Evolutionary conservation across 2,329 filamentous ascomycete species (phyloP), one percentile per base, ranked within the genome.

Genomic region (Beauveria asiatica): DNA sequence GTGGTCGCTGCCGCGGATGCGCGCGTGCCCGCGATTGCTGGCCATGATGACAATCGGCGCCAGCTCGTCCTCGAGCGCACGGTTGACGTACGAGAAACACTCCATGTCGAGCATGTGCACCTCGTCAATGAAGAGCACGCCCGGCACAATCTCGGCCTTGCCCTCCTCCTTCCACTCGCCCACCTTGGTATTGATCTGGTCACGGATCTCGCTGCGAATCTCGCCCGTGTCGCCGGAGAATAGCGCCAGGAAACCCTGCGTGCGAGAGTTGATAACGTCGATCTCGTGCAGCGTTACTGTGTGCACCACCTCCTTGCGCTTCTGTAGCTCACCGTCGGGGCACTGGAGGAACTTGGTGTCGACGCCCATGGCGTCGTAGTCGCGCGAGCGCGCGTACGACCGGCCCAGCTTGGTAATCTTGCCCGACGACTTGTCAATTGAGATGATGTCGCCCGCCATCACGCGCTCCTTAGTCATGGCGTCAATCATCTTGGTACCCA

Each of bases 61-160:
- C 37, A 99, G 83, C 69, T 97, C 92, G 62, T 92, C 91, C 76
- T 99, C 94, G 49, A 99, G 81, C 1, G 94, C 94, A 57, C 94
- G 89, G 79, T 99, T 99, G 80, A 99, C 88, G 79, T 96, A 99
- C 49, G 92, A 95, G 80, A 96, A 99, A 79, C 93, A 97, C 75
- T 99, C 94, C 65, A 97, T 97, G 73, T 99, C 94, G 61, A 99
- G 89, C 93, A 99, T 97, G 80, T 99, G 94, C 5, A 99, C 93
- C 78, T 99, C 94, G 70, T 99, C 94, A 69, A 99, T 96, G 80
- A 99, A 99, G 8, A 99, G 79, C 8, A 99, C 94, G 50, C 94
- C 94, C 0, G 94, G 94, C 0, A 99, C 92, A 59, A 99, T 97
- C 76, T 96, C 92, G 3, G 94, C 94, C 75, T 99, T 99, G 76